phyloP scores from a whole-genome alignment of 2,329 filamentous ascomycete species.

The Arthroderma sp. region DNA sequence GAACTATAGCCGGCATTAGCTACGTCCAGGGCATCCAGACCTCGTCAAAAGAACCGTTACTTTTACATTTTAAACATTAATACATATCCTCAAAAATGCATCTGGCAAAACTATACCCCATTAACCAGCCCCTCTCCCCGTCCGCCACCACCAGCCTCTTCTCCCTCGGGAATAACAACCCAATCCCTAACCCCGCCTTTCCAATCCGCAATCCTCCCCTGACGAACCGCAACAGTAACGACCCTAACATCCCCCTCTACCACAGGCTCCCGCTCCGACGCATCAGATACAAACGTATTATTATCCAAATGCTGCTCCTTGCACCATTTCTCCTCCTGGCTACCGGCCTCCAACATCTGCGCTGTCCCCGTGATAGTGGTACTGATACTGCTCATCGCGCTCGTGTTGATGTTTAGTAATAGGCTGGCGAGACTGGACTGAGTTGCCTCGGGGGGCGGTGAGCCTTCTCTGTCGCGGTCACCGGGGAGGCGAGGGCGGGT shows the following conservation, averaged over 20 bases:
- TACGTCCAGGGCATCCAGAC: too few species aligned
- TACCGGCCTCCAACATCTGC: conserved; percentile 55
- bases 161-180: conserved; percentile 28
- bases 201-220: conserved; percentile 85
- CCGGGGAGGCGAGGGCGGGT: conserved; percentile 46
- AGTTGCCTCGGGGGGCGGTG: conserved; percentile 47
- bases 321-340: conserved; percentile 74
- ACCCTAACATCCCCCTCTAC: conserved; percentile 63
- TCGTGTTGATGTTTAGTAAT: conserved; percentile 81
- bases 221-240: conserved; percentile 69
- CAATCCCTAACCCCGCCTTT: conserved; percentile 88
- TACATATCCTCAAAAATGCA: not conserved
- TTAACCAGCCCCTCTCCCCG: not conserved
- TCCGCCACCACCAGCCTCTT: conserved; percentile 9
- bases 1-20: too few species aligned
- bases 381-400: conserved; percentile 73
- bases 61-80: too few species aligned
- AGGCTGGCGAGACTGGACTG: conserved; percentile 68
- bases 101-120: not conserved
- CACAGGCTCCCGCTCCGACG: conserved; percentile 20
- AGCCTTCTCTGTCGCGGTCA: conserved; percentile 37
- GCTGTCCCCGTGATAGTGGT: conserved; percentile 90
- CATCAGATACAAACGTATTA: conserved; percentile 62
- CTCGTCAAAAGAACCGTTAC: too few species aligned
- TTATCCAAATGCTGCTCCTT: conserved; percentile 75